phyloP scores from a whole-genome alignment of 345 rosid species.

The Citrus maxima region DNA sequence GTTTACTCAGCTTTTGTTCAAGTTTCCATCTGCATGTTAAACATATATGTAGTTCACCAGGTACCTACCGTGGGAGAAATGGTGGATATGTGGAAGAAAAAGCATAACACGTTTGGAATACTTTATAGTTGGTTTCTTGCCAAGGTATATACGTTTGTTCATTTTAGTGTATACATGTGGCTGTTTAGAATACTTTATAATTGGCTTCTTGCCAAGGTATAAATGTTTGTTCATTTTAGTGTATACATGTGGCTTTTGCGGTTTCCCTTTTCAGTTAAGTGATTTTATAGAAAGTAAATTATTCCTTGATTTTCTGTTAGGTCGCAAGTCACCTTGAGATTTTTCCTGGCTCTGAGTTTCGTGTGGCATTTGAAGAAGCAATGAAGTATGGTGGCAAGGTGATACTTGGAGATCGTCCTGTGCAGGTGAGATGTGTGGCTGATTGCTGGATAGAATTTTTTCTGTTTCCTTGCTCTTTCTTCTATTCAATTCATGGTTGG shows the following conservation, averaged over 20 bases:
- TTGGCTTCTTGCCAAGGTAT: conserved; percentile 96
- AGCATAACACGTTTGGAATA: conserved; percentile 81
- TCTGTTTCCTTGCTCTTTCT: not conserved
- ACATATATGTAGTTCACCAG: conserved; percentile 39
- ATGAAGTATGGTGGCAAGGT: conserved; percentile 72
- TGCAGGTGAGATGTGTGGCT: conserved; percentile 46
- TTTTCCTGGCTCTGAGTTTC: conserved; percentile 91
- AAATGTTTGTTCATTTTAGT: conserved; percentile 17
- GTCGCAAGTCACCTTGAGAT: conserved; percentile 80
- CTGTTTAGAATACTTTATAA: conserved; percentile 41
- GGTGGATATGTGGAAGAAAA: conserved; percentile 92
- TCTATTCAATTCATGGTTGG: not conserved
- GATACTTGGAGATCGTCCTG: conserved; percentile 95
- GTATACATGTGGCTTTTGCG: not conserved
- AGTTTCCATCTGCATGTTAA: conserved; percentile 1
- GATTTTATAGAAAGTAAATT: not conserved
- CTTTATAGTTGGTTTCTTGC: conserved; percentile 98
- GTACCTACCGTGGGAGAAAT: conserved; percentile 84
- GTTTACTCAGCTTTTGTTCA: not conserved
- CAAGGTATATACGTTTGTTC: conserved; percentile 47
- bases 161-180: not conserved
- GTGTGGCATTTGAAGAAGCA: conserved; percentile 93
- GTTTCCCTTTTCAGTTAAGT: not conserved
- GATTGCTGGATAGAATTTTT: not conserved
- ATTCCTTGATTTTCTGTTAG: conserved; percentile 32